Percentiles rank a stretch among this genome's conserved stretches.
Evolutionary conservation across 352 stramenopile species (phyloP).

Genomic region (Pythium volutum): DNA sequence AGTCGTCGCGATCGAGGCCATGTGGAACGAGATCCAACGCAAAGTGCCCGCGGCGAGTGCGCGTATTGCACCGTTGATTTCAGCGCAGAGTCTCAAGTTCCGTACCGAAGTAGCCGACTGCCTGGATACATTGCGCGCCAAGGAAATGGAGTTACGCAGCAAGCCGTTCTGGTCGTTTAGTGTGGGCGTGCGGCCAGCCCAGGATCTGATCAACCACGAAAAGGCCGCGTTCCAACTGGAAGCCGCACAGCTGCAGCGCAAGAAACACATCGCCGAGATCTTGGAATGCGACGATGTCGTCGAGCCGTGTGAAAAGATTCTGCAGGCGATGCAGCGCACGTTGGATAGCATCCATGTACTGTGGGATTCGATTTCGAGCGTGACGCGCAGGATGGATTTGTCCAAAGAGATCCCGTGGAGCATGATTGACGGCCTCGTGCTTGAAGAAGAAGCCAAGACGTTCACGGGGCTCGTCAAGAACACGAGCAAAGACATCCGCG

Average conservation of each 20-base stretch:
- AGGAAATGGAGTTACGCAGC: slow-evolving; percentile 46
- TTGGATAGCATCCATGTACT: slow-evolving; percentile 77
- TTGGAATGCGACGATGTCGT: slow-evolving; percentile 92
- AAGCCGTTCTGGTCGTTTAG: slow-evolving; percentile 67
- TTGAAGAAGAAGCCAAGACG: slow-evolving; percentile 93
- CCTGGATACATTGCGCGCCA: slow-evolving; percentile 63
- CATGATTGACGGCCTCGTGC: slow-evolving; percentile 86
- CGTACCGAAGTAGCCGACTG: slow-evolving; percentile 82
- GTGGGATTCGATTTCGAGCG: slow-evolving; percentile 84
- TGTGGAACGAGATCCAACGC: slow-evolving; percentile 60
- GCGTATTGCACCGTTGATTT: slow-evolving; percentile 63
- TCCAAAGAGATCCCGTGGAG: slow-evolving; percentile 90
- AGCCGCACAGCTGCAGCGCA: slow-evolving; percentile 39
- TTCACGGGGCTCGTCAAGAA: slow-evolving; percentile 88
- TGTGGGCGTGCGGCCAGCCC: slow-evolving; percentile 37
- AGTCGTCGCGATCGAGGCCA: slow-evolving; percentile 44
- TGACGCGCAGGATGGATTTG: slow-evolving; percentile 88
- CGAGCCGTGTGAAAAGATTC: slow-evolving; percentile 66
- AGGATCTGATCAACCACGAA: slow-evolving; percentile 45
- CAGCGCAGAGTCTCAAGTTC: slow-evolving; percentile 59
- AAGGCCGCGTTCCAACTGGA: slow-evolving; percentile 36
- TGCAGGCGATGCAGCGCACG: slow-evolving; percentile 73
- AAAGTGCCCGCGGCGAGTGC: slow-evolving; percentile 63
- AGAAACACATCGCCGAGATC: slow-evolving; percentile 88
- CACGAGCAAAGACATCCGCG: slow-evolving; percentile 84